These are phyloP conservation scores for Arthroderma sp. DNA, from an alignment of 2,329 filamentous ascomycete species.

Conservation along the genomic window DNA sequence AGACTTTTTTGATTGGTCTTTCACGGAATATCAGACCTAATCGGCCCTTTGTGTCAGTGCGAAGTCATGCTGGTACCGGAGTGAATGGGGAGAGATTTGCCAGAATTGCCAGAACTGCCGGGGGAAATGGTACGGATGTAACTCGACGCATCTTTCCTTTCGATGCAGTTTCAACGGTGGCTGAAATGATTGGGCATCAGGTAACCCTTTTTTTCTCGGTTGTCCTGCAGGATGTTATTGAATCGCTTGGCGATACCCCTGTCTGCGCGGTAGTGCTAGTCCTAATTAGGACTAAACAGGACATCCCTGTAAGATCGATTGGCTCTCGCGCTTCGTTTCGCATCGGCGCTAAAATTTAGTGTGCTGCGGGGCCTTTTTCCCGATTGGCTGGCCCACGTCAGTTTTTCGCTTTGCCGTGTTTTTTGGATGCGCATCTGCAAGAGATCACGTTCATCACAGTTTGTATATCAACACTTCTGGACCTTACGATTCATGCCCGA, in stretches of 20 bases:
- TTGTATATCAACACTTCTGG: too few species aligned
- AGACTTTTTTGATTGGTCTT: too few species aligned
- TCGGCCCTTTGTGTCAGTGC: too few species aligned
- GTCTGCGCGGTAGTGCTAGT: conserved; percentile 15
- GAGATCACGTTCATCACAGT: conserved; percentile 22
- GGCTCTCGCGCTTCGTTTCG: conserved; percentile 24
- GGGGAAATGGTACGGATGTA: not conserved
- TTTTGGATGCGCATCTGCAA: conserved; percentile 17
- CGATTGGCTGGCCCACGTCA: not conserved
- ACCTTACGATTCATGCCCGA: too few species aligned
- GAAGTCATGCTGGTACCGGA: too few species aligned
- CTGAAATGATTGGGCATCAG: conserved; percentile 26
- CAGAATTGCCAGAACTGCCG: too few species aligned
- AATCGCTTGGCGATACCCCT: conserved; percentile 7
- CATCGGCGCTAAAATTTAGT: conserved; percentile 20
- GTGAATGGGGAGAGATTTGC: too few species aligned
- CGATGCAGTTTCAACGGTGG: conserved; percentile 17
- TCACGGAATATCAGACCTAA: too few species aligned
- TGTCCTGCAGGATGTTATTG: too few species aligned
- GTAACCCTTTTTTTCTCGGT: not conserved
- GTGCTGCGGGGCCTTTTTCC: not conserved
- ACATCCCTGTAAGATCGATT: conserved; percentile 22
- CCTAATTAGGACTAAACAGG: conserved; percentile 15
- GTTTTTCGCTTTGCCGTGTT: conserved; percentile 3
- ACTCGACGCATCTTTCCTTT: not conserved